phyloP scores from a whole-genome alignment of 371 early-diverging fungal species.

The Mucor indicus region DNA sequence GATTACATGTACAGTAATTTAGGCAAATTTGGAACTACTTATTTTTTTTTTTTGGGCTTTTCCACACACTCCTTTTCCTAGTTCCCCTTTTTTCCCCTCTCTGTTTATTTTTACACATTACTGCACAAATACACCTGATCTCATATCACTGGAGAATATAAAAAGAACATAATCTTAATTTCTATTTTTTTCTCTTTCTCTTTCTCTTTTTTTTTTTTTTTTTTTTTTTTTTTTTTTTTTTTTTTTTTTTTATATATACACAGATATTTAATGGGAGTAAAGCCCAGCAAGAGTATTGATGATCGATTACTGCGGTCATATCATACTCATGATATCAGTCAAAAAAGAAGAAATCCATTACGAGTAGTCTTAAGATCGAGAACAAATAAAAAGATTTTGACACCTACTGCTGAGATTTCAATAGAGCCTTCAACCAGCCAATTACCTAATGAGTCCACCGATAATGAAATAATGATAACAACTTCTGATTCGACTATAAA shows the following conservation, averaged over 20 bases:
- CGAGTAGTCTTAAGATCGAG: conserved; percentile 4
- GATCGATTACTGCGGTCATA: not conserved
- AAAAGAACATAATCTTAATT: not conserved
- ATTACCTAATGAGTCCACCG: not conserved
- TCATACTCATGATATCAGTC: not conserved
- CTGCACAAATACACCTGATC: not conserved
- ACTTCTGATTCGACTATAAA: not conserved
- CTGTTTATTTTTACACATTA: no score
- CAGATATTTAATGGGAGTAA: conserved; percentile 14
- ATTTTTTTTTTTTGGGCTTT: no score
- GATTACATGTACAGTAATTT: no score
- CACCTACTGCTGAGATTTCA: not conserved
- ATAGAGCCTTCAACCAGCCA: not conserved
- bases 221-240: not conserved
- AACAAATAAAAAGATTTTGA: not conserved
- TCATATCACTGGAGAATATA: not conserved
- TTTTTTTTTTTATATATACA: not conserved
- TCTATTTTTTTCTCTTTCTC: not conserved
- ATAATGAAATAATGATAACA: not conserved
- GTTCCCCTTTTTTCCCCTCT: no score
- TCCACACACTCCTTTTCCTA: no score
- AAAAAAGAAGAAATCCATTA: conserved; percentile 3
- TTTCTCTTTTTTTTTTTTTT: not conserved
- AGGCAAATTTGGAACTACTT: no score
- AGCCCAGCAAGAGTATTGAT: conserved; percentile 21